These are phyloP conservation scores for Ascochyta clinopodiicola DNA, from an alignment of 2,329 filamentous ascomycete species.

Conservation along the genomic window DNA sequence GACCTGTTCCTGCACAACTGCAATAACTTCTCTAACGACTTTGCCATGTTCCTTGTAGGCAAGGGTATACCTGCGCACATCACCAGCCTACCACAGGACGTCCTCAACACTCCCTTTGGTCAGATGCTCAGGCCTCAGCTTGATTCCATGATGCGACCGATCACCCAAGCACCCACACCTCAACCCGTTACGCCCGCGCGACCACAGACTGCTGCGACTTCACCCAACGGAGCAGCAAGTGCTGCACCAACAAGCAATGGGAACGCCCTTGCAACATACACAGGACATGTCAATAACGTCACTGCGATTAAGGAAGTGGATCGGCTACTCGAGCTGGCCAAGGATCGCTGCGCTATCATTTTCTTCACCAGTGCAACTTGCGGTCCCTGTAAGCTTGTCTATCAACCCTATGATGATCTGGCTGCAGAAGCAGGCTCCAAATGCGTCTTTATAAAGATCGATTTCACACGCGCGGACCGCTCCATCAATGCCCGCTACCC, in stretches of 20 bases:
- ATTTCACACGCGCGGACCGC: conserved; percentile 71
- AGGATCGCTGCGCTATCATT: conserved; percentile 74
- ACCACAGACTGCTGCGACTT: conserved; percentile 16
- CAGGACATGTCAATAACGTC: conserved; percentile 66
- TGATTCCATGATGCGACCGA: conserved; percentile 67
- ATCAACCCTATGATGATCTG: conserved; percentile 81
- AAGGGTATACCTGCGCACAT: conserved; percentile 90
- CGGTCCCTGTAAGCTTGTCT: conserved; percentile 80
- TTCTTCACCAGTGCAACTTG: conserved; percentile 95
- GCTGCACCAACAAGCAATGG: conserved; percentile 14
- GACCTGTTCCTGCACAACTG: conserved; percentile 88
- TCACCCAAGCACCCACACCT: conserved; percentile 64
- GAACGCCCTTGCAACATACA: conserved; percentile 27
- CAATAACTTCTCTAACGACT: conserved; percentile 96
- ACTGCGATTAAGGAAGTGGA: conserved; percentile 67
- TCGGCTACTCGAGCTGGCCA: conserved; percentile 64
- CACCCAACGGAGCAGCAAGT: conserved; percentile 17
- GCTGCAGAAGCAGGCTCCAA: conserved; percentile 74
- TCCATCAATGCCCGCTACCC: conserved; percentile 66
- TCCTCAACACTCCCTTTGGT: conserved; percentile 85
- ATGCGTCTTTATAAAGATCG: conserved; percentile 80
- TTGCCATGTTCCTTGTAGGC: conserved; percentile 87
- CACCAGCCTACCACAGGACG: conserved; percentile 80
- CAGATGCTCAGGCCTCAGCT: conserved; percentile 84
- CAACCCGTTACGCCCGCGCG: conserved; percentile 27